Base-by-base conservation (phyloP, 495 filamentous ascomycete species). In the Letharia columbiana region DNA sequence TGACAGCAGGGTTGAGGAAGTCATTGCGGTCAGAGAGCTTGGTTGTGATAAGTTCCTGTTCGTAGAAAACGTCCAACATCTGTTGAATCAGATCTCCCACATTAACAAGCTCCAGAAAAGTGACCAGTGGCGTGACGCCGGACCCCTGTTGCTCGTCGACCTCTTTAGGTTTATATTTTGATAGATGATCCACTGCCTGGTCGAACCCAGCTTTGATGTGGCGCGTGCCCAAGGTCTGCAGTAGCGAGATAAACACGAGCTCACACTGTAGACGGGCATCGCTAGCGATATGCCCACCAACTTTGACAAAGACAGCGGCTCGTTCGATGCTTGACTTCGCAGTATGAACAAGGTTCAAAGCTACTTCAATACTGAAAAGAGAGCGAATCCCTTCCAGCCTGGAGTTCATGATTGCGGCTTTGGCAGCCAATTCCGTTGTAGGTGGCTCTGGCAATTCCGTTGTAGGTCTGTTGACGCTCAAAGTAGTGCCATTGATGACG, bases 41-140 rank as follows among this genome's bases (percentile, higher is more conserved):
- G 5, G 86, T 82, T 0, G 85, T 85, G 9, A 91, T 87, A 44
- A 99, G 82, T 74, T 98, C 93, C 73, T 96, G 92, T 74, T 95
- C 90, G 75, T 96, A 99, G 76, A 99, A 99, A 28, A 99, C 92
- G 71, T 99, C 95, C 64, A 99, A 84, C 95, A 99, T 99, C 73
- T 99, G 95, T 60, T 95, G 89, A 67, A 99, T 99, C 23, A 99
- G 83, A 75, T 99, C 95, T 61, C 95, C 95, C 5, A 99, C 92
- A 73, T 98, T 98, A 72, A 98, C 95, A 62, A 99, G 83, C 74
- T 99, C 95, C 56, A 99, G 83, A 71, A 99, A 99, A 9, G 91
- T 98, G 17, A 97, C 90, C 1, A 99, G 82, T 3, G 95, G 95
- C 57, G 90, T 90, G 33, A 98, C 94, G 15, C 90, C 91, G 5